Base-by-base conservation (phyloP, 2,329 filamentous ascomycete genomes). In the Ceratocystis albifundus region DNA sequence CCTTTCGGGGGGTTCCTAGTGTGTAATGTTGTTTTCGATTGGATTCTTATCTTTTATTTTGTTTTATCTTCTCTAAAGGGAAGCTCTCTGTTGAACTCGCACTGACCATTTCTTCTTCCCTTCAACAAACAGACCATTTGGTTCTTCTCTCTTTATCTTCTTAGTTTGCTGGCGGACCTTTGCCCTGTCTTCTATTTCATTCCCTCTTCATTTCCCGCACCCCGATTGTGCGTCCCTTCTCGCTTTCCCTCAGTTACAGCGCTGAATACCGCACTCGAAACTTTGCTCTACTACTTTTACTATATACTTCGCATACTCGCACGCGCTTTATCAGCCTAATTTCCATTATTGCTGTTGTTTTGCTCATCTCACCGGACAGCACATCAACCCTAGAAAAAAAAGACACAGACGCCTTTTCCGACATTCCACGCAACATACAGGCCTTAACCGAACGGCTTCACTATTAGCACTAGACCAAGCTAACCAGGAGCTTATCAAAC, bases 401-500 rank as follows among this genome's bases (percentile, higher is more conserved):
- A 30, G 53, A 59, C 55, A 59, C 55, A 59, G 55, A 59, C 55
- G 30, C 12, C 28, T 59, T 59, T 59, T 59, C 25, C 30, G 55
- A 59, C 55, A 59, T 30, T 32, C 55, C 17, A 59, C 55, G 55
- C 55, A 59, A 59, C 55, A 59, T 36, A 59, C 25, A 59, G 55
- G 55, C 55, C 55, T 36, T 59, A 59, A 30, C 55, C 55, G 55
- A 59, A 59, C 25, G 30, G 30, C 53, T 32, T 59, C 55, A 59
- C 15, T 28, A 59, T 32, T 28, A 32, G 32, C 28, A 20, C 55
- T 32, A 59, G 25, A n/a, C 55, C 12, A 59, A 30, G 28, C 30
- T 59, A 59, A 30, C 30, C 55, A 20, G 55, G 55, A 59, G 55
- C 55, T 32, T 59, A 59, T 59, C 55, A 59, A 59, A 59, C 55